These are phyloP conservation scores for Biscogniauxia mediterranea DNA, from an alignment of 2,329 filamentous ascomycete genomes.

Conservation along the genomic window DNA sequence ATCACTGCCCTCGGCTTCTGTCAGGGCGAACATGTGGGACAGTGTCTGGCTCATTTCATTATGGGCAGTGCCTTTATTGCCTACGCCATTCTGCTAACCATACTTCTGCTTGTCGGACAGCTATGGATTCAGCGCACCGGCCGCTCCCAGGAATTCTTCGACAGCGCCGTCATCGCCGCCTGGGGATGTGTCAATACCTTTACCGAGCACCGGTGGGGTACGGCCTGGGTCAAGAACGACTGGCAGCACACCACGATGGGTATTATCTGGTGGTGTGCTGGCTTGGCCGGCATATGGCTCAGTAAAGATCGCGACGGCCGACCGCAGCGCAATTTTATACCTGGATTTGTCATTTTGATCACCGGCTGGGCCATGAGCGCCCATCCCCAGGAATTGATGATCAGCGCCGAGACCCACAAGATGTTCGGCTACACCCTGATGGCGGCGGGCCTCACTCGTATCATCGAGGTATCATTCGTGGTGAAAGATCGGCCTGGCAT, in stretches of 20 bases:
- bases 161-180: conserved; percentile 82
- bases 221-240: conserved; percentile 86
- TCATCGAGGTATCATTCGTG: conserved; percentile 90
- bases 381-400: conserved; percentile 78
- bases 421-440: conserved; percentile 96
- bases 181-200: conserved; percentile 99
- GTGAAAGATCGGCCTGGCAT: conserved; percentile 68
- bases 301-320: conserved; percentile 78
- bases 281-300: conserved; percentile 87
- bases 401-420: conserved; percentile 84
- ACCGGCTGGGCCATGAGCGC: conserved; percentile 96
- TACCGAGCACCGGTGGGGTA: conserved; percentile 93
- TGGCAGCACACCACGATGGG: conserved; percentile 99
- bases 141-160: conserved; percentile 94
- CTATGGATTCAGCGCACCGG: conserved; percentile 79
- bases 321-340: conserved; percentile 90
- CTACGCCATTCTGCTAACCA: conserved; percentile 84
- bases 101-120: conserved; percentile 85
- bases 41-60: conserved; percentile 95
- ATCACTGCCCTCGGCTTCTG: conserved; percentile 93
- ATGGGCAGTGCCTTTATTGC: conserved; percentile 97
- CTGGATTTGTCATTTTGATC: conserved; percentile 83
- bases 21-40: conserved; percentile 83
- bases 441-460: conserved; percentile 78
- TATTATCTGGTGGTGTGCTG: conserved; percentile 97